phyloP scores from a whole-genome alignment of 2,329 filamentous ascomycete genomes.

The Pyrenochaeta sp. region DNA sequence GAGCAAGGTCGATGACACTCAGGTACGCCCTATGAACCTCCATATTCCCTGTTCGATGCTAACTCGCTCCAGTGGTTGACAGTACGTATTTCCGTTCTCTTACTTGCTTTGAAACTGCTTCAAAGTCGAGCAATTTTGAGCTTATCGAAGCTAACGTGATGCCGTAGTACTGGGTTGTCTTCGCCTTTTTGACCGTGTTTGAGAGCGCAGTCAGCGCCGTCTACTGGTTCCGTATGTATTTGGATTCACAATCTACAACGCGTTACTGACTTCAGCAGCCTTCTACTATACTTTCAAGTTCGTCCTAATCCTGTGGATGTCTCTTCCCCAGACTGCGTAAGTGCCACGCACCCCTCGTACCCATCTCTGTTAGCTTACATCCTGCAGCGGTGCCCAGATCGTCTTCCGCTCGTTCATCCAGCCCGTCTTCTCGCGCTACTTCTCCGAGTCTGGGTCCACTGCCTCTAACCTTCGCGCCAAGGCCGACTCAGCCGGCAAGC shows the following conservation, averaged over 20 bases:
- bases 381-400: conserved; percentile 84
- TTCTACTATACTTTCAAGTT: conserved; percentile 99
- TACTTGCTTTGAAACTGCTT: conserved; percentile 1
- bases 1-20: conserved; percentile 79
- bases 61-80: conserved; percentile 68
- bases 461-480: conserved; percentile 88
- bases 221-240: conserved; percentile 78
- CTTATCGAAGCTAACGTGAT: conserved; percentile 22
- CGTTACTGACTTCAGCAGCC: conserved; percentile 53
- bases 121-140: not conserved
- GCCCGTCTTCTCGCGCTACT: conserved; percentile 93
- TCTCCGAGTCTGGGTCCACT: conserved; percentile 73
- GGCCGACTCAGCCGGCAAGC: conserved; percentile 72
- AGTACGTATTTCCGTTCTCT: conserved; percentile 43
- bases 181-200: conserved; percentile 81
- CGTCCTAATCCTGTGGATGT: conserved; percentile 94
- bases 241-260: not conserved
- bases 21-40: conserved; percentile 62
- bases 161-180: conserved; percentile 83
- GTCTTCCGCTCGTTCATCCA: conserved; percentile 96
- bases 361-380: conserved; percentile 14
- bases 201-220: conserved; percentile 86
- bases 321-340: conserved; percentile 92
- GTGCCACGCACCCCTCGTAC: conserved; percentile 44
- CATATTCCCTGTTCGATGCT: conserved; percentile 36